Conservation (phyloP, 306 rosid genomes). For the Alnus rubra region DNA sequence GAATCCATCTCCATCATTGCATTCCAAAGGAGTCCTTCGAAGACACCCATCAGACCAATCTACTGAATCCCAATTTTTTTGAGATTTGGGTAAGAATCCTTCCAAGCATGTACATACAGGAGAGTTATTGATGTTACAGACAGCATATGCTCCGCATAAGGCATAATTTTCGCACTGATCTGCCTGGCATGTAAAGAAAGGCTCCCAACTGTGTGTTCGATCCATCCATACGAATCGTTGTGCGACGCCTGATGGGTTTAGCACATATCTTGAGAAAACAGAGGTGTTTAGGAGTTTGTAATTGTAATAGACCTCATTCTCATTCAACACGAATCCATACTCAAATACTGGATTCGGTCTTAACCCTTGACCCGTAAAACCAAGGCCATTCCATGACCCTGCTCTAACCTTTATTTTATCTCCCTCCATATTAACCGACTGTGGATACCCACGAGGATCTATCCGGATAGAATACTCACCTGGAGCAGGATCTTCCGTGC, state of each 20-base stretch:
- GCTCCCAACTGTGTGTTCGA: conserved; percentile 21
- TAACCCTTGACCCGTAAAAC: neutral
- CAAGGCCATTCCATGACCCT: neutral
- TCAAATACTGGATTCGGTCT: neutral
- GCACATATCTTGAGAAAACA: conserved; percentile 14
- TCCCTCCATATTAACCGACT: neutral
- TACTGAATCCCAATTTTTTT: conserved; percentile 1
- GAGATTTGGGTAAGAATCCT: conserved; percentile 15
- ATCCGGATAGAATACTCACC: neutral
- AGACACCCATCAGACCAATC: conserved; percentile 32
- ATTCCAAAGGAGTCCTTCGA: conserved; percentile 18
- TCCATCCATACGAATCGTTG: conserved; percentile 30
- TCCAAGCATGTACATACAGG: conserved; percentile 31
- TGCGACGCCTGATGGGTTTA: neutral
- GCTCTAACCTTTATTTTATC: neutral
- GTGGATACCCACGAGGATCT: neutral
- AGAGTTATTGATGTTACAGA: conserved; percentile 4
- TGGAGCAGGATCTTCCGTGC: neutral
- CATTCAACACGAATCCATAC: neutral
- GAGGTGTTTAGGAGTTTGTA: conserved; percentile 1
- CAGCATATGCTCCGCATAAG: conserved; percentile 28
- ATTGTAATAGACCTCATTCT: conserved; percentile 11
- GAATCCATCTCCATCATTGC: conserved; percentile 25
- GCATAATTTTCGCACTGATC: conserved; percentile 34
- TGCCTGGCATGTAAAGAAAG: neutral